These are phyloP conservation scores for Ceratobasidium sp. DNA, from an alignment of 1,284 basidiomycete species.

Conservation along the genomic window DNA sequence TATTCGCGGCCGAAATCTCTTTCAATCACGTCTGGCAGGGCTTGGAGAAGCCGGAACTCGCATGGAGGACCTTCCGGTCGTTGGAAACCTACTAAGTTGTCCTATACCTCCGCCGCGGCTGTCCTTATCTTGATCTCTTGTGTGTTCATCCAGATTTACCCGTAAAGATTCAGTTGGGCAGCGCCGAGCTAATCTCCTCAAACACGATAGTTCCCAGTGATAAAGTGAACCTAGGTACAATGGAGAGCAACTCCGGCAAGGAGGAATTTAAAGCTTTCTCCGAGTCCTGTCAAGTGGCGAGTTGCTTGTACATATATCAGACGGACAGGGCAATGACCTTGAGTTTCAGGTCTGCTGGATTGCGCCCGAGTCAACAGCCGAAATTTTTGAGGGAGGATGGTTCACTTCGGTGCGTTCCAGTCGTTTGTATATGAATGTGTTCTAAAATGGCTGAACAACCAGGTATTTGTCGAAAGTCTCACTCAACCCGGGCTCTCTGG, in stretches of 20 bases:
- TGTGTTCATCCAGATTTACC: neutral
- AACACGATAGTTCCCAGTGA: neutral
- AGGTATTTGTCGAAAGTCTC: no score
- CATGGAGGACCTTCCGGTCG: no score
- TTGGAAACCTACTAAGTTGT: neutral
- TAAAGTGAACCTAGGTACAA: neutral
- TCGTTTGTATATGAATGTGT: no score
- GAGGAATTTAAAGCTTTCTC: neutral
- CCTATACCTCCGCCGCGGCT: neutral
- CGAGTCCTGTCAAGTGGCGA: neutral
- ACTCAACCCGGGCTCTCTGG: no score
- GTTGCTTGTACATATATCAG: neutral
- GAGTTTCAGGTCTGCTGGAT: neutral
- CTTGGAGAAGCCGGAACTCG: no score
- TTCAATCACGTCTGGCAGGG: no score
- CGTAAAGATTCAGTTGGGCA: neutral
- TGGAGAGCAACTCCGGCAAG: neutral
- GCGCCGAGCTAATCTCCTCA: neutral
- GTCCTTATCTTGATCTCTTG: neutral
- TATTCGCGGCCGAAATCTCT: no score
- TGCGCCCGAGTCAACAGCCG: no score
- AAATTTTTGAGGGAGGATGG: no score
- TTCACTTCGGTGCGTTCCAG: no score
- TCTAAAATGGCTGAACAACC: no score
- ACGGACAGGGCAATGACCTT: neutral